A percentile compares a stretch with the other conserved stretches of the same genome.
These are phyloP conservation scores for Clitopilus hobsonii DNA, from an alignment of 768 basidiomycete genomes.

Conservation along the genomic window DNA sequence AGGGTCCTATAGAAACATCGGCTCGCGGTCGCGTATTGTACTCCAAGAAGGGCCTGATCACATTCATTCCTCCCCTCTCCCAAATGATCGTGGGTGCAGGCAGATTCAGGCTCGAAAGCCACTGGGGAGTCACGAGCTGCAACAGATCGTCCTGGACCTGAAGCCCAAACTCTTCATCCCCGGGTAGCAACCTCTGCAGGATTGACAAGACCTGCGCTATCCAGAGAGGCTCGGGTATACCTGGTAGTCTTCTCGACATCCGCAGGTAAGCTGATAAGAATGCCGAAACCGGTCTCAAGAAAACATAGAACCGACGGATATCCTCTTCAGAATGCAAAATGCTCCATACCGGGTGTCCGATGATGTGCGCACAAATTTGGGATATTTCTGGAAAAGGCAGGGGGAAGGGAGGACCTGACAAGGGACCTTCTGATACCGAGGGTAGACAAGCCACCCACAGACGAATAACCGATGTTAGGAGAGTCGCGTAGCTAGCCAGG, in stretches of 20 bases:
- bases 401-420: conserved; percentile 50
- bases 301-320: conserved; percentile 22
- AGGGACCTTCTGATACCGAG: conserved; percentile 28
- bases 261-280: conserved; percentile 52
- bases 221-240: conserved; percentile 56
- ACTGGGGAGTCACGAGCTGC: conserved; percentile 32
- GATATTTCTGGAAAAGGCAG: conserved; percentile 59
- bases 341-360: conserved; percentile 50
- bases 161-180: conserved; percentile 64
- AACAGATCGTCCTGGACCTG: conserved; percentile 36
- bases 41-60: conserved; percentile 58
- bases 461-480: conserved; percentile 47
- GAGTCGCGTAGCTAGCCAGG: conserved; percentile 28
- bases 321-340: conserved; percentile 16
- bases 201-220: conserved; percentile 61
- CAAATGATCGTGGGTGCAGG: conserved; percentile 36
- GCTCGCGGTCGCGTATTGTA: conserved; percentile 37
- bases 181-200: conserved; percentile 53
- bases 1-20: conserved; percentile 46
- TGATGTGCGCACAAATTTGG: conserved; percentile 42
- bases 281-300: conserved; percentile 49
- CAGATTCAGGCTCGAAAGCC: conserved; percentile 32
- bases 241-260: conserved; percentile 55
- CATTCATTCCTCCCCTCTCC: conserved; percentile 44
- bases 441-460: conserved; percentile 64